Evolutionary conservation across 805 yeast species (phyloP), one percentile per base, ranked within the genome.

Genomic region (Maudiozyma bulderi): DNA sequence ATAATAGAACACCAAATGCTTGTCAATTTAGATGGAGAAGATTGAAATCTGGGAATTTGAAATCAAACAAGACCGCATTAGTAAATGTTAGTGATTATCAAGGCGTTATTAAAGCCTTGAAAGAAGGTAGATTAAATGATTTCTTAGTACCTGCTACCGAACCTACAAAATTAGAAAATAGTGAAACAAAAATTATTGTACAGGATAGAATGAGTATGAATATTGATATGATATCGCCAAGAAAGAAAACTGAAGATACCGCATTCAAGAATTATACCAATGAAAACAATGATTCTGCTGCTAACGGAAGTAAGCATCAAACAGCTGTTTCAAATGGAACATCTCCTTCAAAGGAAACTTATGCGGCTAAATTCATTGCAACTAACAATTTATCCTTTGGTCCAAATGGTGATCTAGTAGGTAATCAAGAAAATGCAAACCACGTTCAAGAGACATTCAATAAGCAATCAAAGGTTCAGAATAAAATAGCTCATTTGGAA

Each of bases 1-100:
- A 80, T 45, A 82, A 82, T 62, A 71, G 95, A 60, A 87, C 95
- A 4, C 89, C 95, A 37, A 87, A 86, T 63, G 95, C 95, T 3
- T 86, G 95, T 59, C 95, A 86, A 67, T 86, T 86, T 62, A 77
- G 95, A 56, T 87, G 95, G 95, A 76, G 95, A 62, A 69, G 95
- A 54, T 68, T 81, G 42, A 77, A 71, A 56, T 70, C 74, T 2
- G 75, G 76, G 1, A 65, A 69, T 29, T 52, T 72, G 45, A 71
- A 72, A 51, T 57, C 66, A n/a, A 62, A 61, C 43, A 61, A 60
- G 43, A 60, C 66, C 3, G 66, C 65, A 5, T 15, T 50, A 28
- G 45, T 53, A 6, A 53, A 53, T 43, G 51, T 53, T 5, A 44
- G 48, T 9, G 46, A 50, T 31, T 46, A 46, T 46, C 39, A 43